These are phyloP conservation scores for Spathaspora passalidarum DNA, from an alignment of 805 yeast species.

Conservation along the genomic window DNA sequence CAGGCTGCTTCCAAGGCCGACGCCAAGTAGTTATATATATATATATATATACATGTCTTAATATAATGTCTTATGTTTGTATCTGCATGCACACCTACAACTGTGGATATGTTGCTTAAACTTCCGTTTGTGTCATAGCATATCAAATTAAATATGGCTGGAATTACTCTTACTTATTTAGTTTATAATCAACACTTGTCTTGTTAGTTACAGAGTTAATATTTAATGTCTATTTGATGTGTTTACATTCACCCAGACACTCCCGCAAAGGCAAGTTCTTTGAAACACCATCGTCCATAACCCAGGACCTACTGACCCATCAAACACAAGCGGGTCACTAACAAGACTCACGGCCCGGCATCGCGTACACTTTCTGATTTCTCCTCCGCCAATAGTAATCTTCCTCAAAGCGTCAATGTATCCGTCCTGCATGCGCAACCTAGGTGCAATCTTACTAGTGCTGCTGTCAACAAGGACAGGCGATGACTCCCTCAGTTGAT, in stretches of 20 bases:
- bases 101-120: too few species aligned
- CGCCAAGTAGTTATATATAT: conserved; percentile 2
- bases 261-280: conserved; percentile 75
- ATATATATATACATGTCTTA: conserved; percentile 1
- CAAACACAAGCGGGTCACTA: conserved; percentile 38
- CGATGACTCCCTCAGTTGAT: conserved; percentile 3
- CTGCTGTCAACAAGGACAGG: neutral
- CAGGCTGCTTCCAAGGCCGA: conserved; percentile 8
- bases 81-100: too few species aligned
- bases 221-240: too few species aligned
- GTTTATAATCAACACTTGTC: too few species aligned
- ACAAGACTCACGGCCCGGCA: conserved; percentile 42
- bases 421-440: conserved; percentile 18
- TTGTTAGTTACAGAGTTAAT: too few species aligned
- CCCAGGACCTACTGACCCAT: conserved; percentile 27
- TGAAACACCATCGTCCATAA: conserved; percentile 67
- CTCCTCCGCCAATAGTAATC: conserved; percentile 21
- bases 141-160: too few species aligned
- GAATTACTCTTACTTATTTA: too few species aligned
- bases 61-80: too few species aligned
- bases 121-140: too few species aligned
- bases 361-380: conserved; percentile 37
- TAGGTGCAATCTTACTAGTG: conserved; percentile 12
- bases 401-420: conserved; percentile 39
- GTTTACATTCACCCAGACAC: conserved; percentile 69